Conservation (phyloP, 805 yeast species). For the Lachancea waltii region DNA sequence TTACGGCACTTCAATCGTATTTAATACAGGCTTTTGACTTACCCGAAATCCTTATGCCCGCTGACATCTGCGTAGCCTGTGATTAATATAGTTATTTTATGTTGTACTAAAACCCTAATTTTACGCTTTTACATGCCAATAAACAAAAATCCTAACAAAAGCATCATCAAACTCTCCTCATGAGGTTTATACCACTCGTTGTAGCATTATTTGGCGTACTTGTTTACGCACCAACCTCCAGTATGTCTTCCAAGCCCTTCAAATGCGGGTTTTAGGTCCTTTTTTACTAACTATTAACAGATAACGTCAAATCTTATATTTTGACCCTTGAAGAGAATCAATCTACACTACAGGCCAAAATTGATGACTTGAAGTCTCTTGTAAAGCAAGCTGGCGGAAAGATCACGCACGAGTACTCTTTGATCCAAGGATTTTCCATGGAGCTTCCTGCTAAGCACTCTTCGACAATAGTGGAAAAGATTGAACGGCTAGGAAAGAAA, state of each 20-base stretch:
- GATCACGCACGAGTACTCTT: constrained; percentile 42
- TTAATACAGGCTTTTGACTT: too few relatives aligned
- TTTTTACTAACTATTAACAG: constrained; percentile 4
- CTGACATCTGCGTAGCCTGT: too few relatives aligned
- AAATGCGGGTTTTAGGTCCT: not conserved
- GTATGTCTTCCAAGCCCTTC: not conserved
- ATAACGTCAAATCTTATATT: constrained; percentile 5
- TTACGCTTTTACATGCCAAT: too few relatives aligned
- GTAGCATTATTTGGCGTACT: constrained; percentile 2
- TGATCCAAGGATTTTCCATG: constrained; percentile 44
- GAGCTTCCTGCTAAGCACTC: constrained; percentile 32
- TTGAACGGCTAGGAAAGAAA: constrained; percentile 15
- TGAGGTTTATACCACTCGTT: not conserved
- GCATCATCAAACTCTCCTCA: too few relatives aligned
- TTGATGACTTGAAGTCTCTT: constrained; percentile 29
- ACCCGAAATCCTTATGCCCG: too few relatives aligned
- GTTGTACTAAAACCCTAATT: too few relatives aligned
- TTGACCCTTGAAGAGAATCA: constrained; percentile 7
- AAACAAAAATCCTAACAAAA: too few relatives aligned
- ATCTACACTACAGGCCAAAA: constrained; percentile 7
- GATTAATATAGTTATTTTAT: too few relatives aligned
- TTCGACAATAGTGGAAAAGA: constrained; percentile 15
- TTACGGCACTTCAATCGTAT: too few relatives aligned
- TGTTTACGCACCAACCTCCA: constrained; percentile 3
- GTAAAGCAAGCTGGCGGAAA: constrained; percentile 38